Percentiles rank a stretch among this genome's conserved stretches.
Conservation (phyloP, 2,329 filamentous ascomycete genomes). For the Fusarium haematococcum region DNA sequence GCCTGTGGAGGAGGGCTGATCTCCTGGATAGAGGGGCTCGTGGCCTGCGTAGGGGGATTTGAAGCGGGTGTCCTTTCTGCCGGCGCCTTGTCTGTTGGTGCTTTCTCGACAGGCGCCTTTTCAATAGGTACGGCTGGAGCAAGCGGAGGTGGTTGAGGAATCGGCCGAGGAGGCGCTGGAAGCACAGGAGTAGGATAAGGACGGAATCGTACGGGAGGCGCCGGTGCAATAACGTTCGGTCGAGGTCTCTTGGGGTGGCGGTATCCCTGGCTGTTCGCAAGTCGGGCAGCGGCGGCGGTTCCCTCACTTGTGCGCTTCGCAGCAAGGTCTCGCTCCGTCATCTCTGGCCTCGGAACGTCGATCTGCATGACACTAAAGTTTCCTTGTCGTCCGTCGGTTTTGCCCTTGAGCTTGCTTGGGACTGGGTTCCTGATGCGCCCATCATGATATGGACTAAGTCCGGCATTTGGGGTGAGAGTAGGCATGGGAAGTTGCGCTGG, state of each 20-base stretch:
- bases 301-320: conserved; percentile 72
- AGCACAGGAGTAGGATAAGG: conserved; percentile 3
- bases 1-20: background rate
- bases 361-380: conserved; percentile 75
- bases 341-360: conserved; percentile 60
- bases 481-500: background rate
- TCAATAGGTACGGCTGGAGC: background rate
- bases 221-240: conserved; percentile 45
- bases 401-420: conserved; percentile 71
- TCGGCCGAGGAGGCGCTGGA: background rate
- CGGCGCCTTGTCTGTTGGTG: background rate
- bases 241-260: conserved; percentile 60
- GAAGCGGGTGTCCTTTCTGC: background rate
- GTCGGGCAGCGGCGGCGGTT: conserved; percentile 68
- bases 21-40: background rate
- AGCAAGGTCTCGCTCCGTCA: conserved; percentile 63
- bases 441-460: conserved; percentile 43
- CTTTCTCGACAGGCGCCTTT: background rate
- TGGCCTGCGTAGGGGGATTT: background rate
- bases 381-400: conserved; percentile 66
- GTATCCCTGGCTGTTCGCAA: conserved; percentile 66
- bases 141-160: conserved; percentile 7
- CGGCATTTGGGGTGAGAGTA: background rate
- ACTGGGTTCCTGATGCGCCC: conserved; percentile 64
- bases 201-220: conserved; percentile 3